phyloP scores from a whole-genome alignment of 208 protist genomes.

The Leishmania aethiopica region DNA sequence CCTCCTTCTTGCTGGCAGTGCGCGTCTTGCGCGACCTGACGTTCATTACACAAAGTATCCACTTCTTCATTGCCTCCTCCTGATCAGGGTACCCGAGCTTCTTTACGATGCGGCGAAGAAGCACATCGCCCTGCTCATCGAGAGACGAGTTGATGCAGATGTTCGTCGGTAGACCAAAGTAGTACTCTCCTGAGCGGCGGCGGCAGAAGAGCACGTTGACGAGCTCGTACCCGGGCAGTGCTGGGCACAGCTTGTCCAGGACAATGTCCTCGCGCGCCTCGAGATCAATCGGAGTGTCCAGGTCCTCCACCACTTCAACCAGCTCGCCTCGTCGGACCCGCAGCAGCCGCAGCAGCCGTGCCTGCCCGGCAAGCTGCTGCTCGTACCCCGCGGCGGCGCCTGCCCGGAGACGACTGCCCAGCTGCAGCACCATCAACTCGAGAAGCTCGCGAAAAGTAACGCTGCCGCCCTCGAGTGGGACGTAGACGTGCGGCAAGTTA shows the following conservation, averaged over 20 bases:
- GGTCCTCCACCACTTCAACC: constrained; percentile 5
- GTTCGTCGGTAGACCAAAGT: constrained; percentile 75
- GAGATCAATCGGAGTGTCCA: constrained; percentile 13
- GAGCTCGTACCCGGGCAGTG: constrained; percentile 26
- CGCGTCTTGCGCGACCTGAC: constrained; percentile 33
- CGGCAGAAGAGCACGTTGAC: constrained; percentile 72
- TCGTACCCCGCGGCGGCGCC: constrained; percentile 11
- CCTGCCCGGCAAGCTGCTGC: constrained; percentile 11
- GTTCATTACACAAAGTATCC: constrained; percentile 53
- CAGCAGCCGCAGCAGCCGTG: constrained; percentile 29
- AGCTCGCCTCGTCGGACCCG: constrained; percentile 32
- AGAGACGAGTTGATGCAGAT: constrained; percentile 42
- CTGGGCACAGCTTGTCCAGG: constrained; percentile 29
- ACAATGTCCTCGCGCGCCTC: constrained; percentile 18
- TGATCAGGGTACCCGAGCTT: constrained; percentile 46
- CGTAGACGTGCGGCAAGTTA: constrained; percentile 49
- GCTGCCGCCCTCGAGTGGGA: constrained; percentile 3
- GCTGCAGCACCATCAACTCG: constrained; percentile 31
- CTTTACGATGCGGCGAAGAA: constrained; percentile 57
- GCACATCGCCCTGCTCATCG: constrained; percentile 44
- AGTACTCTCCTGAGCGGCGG: constrained; percentile 54
- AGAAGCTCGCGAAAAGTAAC: constrained; percentile 38
- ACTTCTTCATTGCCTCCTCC: constrained; percentile 39
- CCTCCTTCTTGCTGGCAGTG: constrained; percentile 49
- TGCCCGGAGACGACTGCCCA: constrained; percentile 24